Base-by-base conservation (phyloP, 2,329 filamentous ascomycete species). In the Aspergillus terreus region DNA sequence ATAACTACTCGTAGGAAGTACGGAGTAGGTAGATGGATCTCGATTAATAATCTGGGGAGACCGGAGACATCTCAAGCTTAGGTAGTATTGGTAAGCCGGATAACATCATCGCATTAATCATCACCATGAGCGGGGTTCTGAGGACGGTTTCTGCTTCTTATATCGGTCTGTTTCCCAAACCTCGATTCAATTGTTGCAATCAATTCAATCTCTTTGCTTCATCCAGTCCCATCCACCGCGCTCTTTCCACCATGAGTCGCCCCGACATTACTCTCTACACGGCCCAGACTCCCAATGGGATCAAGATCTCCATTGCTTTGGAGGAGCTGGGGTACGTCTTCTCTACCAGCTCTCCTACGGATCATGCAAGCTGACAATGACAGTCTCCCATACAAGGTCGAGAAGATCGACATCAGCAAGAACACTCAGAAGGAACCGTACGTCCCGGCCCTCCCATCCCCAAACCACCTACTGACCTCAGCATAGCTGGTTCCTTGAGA, bases 291-390 rank as follows among this genome's bases (percentile, higher is more conserved):
- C 90, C 92, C 43, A 96, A 96, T 73, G 90, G 91, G 57, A 87
- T 94, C 78, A 96, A 95, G 71, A 82, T 90, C 55, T 91, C 88
- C 51, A 95, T 96, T 58, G 80, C 89, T 9, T 76, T 96, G 14
- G 90, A 95, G 73, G 91, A 95, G 74, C 80, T 96, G 4, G 86
- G 86, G 71, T 74, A 60, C 46, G 63, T 43, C 19, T 25, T 4
- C 14, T 21, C 56, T 44, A 14, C n/a, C 30, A 27, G 21, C 10
- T 27, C 33, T 43, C 32, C n/a, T 12, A 40, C 52, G 10, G 14
- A 6, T 25, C 33, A 6, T n/a, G 12, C 17, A 45, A 40, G 42
- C n/a, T 7, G 43, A 53, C 54, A 46, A 65, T 52, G 48, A 50
- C 47, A 74, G 71, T 21, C 75, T 95, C 38, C 82, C 86, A n/a